Evolutionary conservation across 2,329 filamentous ascomycete species (phyloP), one percentile per base, ranked within the genome.

Genomic region (Claviceps paspali): DNA sequence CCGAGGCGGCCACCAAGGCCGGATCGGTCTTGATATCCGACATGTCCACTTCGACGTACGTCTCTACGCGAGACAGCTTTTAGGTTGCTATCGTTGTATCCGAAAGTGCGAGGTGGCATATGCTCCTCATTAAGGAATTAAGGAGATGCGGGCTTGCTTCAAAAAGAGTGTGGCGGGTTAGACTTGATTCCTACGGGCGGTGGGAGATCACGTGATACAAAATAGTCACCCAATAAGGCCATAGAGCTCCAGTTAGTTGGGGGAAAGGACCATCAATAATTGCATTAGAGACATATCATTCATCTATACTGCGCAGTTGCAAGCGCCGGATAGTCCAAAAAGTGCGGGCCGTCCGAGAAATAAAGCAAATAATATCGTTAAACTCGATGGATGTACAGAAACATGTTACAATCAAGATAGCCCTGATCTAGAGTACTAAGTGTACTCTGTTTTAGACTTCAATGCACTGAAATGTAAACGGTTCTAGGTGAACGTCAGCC

Each of bases 31-130:
- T 52, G 48, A 52, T 49, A 44, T 56, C 54, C 43, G 54, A 52
- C 56, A 60, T 59, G 11, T 26, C 29, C n/a, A 22, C 38, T 27
- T 18, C 27, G 19, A 17, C 28, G 34, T 28, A 23, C 17, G 10
- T 19, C 17, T 33, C 19, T n/a, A 28, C 14, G 27, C 33, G 33
- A 27, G 33, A 35, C 27, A 8, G 27, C n/a, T n/a, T n/a, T n/a
- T n/a, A n/a, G 47, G 39, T 38, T 50, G 49, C 49, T 57, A 60
- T 59, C 56, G 56, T 59, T 59, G 56, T 60, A 60, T 52, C 55
- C 56, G 56, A 57, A 49, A 51, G 33, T 35, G 34, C 46, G 42
- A 45, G 47, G 47, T 47, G 49, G 49, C 47, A 55, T 55, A 6
- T 50, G 48, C 58, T 55, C 57, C 55, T 49, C 55, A 22, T 15